Base-by-base conservation (phyloP, 768 basidiomycete genomes). In the Podaxis sp. region DNA sequence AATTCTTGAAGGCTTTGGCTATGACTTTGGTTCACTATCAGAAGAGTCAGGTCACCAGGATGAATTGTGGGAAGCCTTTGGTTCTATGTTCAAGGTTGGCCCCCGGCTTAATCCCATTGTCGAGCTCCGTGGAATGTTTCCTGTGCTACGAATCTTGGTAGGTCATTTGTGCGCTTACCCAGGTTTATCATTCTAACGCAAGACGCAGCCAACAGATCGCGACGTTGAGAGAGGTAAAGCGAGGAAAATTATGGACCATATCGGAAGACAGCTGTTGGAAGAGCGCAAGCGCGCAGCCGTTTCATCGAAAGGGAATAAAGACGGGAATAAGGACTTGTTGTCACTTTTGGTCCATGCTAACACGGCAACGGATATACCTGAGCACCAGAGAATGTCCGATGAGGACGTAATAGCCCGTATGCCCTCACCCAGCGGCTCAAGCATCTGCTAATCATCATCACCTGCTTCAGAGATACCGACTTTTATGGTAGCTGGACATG, bases 331-430 rank as follows among this genome's bases (percentile, higher is more conserved):
- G 5, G 87, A 89, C 71, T 65, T 89, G 5, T 72, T 89, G 3
- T 83, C 82, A 1, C 69, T 87, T 26, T 75, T 89, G 2, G 76
- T 88, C 44, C 79, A 77, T 57, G 87, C 87, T 2, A 90, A 89
- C n/a, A 55, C 53, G 69, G 78, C 78, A 2, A 84, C 87, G 64
- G 65, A 85, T 3, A 79, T 81, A 0, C 80, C 53, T 19, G 53
- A 81, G n/a, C 74, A 65, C 33, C 85, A 86, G 67, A 73, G 74
- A 46, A 66, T 90, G 68, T 79, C 79, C 0, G 88, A 90, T 53
- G 77, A 80, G 26, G 87, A 89, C 62, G 79, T 87, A 12, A 22
- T 55, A 8, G 17, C 53, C 12, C 53, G 53, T 55, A 52, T 58
- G 82, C 65, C 17, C 28, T 52, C 39, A 26, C 46, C 33, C 22